Conservation (phyloP, 305 asterid genomes). For the Solanum hybrid region DNA sequence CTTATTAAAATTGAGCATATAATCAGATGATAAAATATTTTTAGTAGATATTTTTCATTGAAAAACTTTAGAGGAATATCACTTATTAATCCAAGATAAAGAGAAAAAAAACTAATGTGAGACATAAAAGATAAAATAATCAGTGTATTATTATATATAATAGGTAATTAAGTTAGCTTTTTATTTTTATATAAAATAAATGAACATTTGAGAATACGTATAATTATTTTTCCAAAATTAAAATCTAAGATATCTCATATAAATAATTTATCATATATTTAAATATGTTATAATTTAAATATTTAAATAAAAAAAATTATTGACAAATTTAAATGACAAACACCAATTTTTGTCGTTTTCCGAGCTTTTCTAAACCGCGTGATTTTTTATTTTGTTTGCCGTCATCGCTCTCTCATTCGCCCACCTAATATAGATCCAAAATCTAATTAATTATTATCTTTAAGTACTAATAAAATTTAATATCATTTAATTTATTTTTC, state of each 20-base stretch:
- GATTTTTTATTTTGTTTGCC: background rate
- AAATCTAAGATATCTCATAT: background rate
- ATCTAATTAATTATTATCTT: background rate
- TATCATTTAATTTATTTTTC: background rate
- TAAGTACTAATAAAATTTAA: background rate
- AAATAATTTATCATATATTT: background rate
- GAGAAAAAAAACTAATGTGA: background rate
- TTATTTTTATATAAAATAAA: background rate
- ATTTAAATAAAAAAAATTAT: no score
- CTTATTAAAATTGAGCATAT: background rate
- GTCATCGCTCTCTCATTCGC: slow-evolving; percentile 24
- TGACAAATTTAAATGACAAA: background rate
- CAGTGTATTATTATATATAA: background rate
- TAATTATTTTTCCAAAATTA: background rate
- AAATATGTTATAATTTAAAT: background rate
- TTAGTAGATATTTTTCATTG: background rate
- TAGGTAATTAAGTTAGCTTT: background rate
- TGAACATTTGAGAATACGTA: background rate
- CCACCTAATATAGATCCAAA: slow-evolving; percentile 18
- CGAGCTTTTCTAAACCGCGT: slow-evolving; percentile 35
- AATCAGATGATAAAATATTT: background rate
- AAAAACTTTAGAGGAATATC: background rate
- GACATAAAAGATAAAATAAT: background rate
- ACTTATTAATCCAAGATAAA: background rate
- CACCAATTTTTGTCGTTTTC: background rate